A percentile compares a stretch with the other conserved stretches of the same genome.
Conservation (phyloP, 805 yeast genomes). For the Candida railenensis region DNA sequence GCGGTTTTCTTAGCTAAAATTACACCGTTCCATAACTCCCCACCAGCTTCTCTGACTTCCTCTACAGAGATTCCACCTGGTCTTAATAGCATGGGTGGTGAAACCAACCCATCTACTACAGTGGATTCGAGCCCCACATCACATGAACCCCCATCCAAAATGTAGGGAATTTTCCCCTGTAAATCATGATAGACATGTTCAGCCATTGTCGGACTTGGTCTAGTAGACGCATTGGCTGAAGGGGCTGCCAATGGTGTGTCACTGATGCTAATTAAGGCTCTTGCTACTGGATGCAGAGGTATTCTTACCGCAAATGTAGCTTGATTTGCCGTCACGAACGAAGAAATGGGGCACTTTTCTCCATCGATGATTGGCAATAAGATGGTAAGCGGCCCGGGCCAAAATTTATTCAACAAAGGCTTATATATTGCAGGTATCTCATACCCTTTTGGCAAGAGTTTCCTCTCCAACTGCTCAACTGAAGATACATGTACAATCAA, state of each 20-base stretch:
- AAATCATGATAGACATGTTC: conserved; percentile 81
- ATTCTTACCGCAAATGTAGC: conserved; percentile 89
- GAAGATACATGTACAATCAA: conserved; percentile 88
- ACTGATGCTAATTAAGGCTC: conserved; percentile 82
- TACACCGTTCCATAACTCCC: conserved; percentile 63
- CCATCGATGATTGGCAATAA: conserved; percentile 57
- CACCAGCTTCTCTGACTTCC: conserved; percentile 65
- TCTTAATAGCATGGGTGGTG: conserved; percentile 84
- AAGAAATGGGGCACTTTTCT: conserved; percentile 53
- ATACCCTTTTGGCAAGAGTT: conserved; percentile 47
- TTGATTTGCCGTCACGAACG: conserved; percentile 81
- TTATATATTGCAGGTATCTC: conserved; percentile 68
- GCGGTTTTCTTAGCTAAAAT: conserved; percentile 66
- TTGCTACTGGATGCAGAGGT: conserved; percentile 83
- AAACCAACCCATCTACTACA: conserved; percentile 83
- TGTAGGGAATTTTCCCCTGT: conserved; percentile 74
- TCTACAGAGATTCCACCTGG: conserved; percentile 94
- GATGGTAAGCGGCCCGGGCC: conserved; percentile 98
- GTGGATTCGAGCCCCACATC: conserved; percentile 91
- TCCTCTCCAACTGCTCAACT: conserved; percentile 62
- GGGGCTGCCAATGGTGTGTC: conserved; percentile 96
- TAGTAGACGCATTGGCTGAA: conserved; percentile 93
- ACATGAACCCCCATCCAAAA: conserved; percentile 89
- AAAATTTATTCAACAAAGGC: conserved; percentile 63
- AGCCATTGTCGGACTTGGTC: conserved; percentile 92